A percentile compares a stretch with the other conserved stretches of the same genome.
Evolutionary conservation across 176 grass and related monocot species (phyloP).

Genomic region (Carex scoparia): DNA sequence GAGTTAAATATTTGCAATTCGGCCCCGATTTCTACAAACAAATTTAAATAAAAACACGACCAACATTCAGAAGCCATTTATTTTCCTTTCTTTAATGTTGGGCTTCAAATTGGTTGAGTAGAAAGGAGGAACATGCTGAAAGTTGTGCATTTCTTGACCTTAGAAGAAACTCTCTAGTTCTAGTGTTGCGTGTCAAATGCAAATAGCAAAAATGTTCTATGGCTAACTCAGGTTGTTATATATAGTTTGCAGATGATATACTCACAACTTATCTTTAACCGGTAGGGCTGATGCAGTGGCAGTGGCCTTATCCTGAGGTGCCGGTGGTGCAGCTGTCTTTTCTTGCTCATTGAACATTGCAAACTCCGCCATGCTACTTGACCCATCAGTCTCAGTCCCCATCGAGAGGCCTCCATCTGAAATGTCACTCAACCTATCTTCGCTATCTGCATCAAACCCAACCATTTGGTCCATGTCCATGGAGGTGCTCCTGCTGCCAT

Average conservation of each 20-base stretch:
- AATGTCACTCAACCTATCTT: constrained; percentile 74
- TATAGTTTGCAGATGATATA: constrained; percentile 10
- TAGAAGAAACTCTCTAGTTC: too few species aligned
- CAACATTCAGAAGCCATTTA: neutral
- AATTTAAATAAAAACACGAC: neutral
- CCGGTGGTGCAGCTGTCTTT: constrained; percentile 22
- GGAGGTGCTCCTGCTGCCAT: constrained; percentile 32
- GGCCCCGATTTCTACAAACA: neutral
- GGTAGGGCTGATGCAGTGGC: neutral
- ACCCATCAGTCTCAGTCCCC: constrained; percentile 77
- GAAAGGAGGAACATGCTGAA: neutral
- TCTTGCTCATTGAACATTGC: constrained; percentile 42
- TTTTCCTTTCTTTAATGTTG: neutral
- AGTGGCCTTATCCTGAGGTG: constrained; percentile 30
- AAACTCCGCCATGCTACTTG: constrained; percentile 50
- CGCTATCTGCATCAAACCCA: constrained; percentile 57
- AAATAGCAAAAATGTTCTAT: neutral
- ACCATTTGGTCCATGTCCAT: constrained; percentile 37
- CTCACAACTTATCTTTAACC: constrained; percentile 45
- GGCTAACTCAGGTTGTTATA: neutral
- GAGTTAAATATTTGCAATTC: neutral
- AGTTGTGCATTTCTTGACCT: neutral
- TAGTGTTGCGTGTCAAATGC: neutral
- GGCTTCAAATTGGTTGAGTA: neutral
- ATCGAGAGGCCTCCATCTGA: constrained; percentile 78